These are phyloP conservation scores for Fusarium sp. DNA, from an alignment of 2,329 filamentous ascomycete species.

Conservation along the genomic window DNA sequence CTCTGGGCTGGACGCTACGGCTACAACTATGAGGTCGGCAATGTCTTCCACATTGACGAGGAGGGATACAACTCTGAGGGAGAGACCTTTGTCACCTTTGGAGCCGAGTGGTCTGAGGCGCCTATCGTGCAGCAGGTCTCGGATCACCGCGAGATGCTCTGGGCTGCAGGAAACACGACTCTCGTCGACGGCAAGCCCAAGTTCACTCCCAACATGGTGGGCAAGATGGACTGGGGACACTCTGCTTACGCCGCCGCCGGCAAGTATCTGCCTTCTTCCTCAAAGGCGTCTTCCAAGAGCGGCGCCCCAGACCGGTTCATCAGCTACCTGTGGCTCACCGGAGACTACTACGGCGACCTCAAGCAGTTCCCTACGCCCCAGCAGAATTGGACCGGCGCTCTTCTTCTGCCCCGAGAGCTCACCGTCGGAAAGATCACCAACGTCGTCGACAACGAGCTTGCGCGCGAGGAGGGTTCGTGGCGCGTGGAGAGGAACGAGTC, in stretches of 20 bases:
- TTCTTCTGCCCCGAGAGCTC: constrained; percentile 57
- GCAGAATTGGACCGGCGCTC: constrained; percentile 58
- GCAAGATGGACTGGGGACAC: constrained; percentile 54
- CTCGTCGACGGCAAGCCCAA: constrained; percentile 45
- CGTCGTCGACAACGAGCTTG: constrained; percentile 55
- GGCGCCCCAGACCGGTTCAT: constrained; percentile 56
- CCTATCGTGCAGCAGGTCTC: constrained; percentile 54
- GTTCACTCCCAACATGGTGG: constrained; percentile 56
- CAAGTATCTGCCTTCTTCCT: constrained; percentile 53
- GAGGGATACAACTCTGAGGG: constrained; percentile 54
- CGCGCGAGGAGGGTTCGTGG: constrained; percentile 54
- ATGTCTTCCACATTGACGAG: constrained; percentile 55
- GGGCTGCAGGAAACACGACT: constrained; percentile 53
- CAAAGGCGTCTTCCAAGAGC: constrained; percentile 52
- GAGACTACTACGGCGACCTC: constrained; percentile 54
- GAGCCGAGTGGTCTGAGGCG: constrained; percentile 56
- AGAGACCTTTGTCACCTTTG: constrained; percentile 54
- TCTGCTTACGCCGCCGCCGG: constrained; percentile 58
- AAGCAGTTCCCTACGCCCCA: constrained; percentile 52
- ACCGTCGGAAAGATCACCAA: constrained; percentile 53
- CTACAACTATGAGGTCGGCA: constrained; percentile 59
- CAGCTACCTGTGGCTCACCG: constrained; percentile 56
- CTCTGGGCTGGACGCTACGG: constrained; percentile 53
- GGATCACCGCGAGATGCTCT: constrained; percentile 55
- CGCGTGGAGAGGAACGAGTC: constrained; percentile 47